phyloP scores from a whole-genome alignment of 805 yeast genomes.

The Candida insectalens region DNA sequence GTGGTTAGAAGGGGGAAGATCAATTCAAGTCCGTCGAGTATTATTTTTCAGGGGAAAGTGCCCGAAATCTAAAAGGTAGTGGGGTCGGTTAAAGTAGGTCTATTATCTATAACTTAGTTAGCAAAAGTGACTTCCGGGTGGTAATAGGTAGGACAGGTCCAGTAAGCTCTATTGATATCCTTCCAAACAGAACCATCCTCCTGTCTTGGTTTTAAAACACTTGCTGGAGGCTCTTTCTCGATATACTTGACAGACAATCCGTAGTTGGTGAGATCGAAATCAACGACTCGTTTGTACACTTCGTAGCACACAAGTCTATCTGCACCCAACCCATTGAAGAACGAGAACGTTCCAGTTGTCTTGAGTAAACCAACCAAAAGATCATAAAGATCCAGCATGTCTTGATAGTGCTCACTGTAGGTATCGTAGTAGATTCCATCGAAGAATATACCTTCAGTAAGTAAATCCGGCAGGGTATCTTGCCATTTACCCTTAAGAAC shows the following conservation, averaged over 20 bases:
- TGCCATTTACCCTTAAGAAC: slow-evolving; percentile 92
- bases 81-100: too few relatives aligned
- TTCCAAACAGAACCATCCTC: slow-evolving; percentile 43
- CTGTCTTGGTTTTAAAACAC: slow-evolving; percentile 26
- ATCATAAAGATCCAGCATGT: slow-evolving; percentile 73
- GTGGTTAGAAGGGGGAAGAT: background rate
- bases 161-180: slow-evolving; percentile 51
- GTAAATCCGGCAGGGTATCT: slow-evolving; percentile 56
- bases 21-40: too few relatives aligned
- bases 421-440: slow-evolving; percentile 94
- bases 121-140: slow-evolving; percentile 52
- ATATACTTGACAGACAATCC: slow-evolving; percentile 60
- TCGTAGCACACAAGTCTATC: slow-evolving; percentile 68
- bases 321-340: slow-evolving; percentile 87
- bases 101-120: too few relatives aligned
- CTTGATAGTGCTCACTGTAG: slow-evolving; percentile 82
- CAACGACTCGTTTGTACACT: slow-evolving; percentile 77
- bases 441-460: slow-evolving; percentile 61
- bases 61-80: too few relatives aligned
- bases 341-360: slow-evolving; percentile 78
- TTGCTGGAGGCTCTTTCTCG: slow-evolving; percentile 36
- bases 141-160: slow-evolving; percentile 60
- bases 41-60: too few relatives aligned
- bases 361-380: slow-evolving; percentile 70
- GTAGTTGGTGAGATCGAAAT: slow-evolving; percentile 66